Conservation (phyloP, 75 land plant genomes). For the Picea glauca region DNA sequence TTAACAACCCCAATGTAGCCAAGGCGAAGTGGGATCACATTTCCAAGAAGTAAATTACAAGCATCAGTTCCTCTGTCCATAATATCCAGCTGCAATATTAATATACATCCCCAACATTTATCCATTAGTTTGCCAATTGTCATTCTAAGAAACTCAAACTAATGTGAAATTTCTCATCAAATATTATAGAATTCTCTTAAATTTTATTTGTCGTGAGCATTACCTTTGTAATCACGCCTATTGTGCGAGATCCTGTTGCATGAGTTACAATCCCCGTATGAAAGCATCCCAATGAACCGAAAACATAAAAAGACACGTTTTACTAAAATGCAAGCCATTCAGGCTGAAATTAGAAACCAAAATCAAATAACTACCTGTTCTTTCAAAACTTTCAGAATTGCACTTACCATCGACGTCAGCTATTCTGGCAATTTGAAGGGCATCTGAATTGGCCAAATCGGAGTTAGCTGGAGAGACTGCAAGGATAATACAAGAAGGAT, state of each 20-base stretch:
- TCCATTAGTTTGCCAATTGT: neutral
- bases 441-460: conserved; percentile 93
- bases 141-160: neutral
- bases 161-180: neutral
- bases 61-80: conserved; percentile 98
- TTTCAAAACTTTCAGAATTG: neutral
- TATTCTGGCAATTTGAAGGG: conserved; percentile 89
- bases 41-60: conserved; percentile 79
- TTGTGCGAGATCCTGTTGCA: conserved; percentile 75
- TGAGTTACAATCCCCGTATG: neutral
- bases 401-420: conserved; percentile 89
- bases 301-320: neutral
- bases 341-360: neutral
- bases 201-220: conserved; percentile 2
- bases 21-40: conserved; percentile 80
- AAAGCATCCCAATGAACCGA: neutral
- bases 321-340: neutral
- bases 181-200: neutral
- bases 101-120: neutral
- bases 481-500: conserved; percentile 71
- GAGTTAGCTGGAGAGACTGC: conserved; percentile 94
- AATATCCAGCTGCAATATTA: conserved; percentile 67
- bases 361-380: neutral
- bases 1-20: conserved; percentile 95
- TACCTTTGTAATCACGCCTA: conserved; percentile 95